Evolutionary conservation across 257 asterid genomes (phyloP), one percentile per base, ranked within the genome.

Genomic region (Solanum dulcamara): DNA sequence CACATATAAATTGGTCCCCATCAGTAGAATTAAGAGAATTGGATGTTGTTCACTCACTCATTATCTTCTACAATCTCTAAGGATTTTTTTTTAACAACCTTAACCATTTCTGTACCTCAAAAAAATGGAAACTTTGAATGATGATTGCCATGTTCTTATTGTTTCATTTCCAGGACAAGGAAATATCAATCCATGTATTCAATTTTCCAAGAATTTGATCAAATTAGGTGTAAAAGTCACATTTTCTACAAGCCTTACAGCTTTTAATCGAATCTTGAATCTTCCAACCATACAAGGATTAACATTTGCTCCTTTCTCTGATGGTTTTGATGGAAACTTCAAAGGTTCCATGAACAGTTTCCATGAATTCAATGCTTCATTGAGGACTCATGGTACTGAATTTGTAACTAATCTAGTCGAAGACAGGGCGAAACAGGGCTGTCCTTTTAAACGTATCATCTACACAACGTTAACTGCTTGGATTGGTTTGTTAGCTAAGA

Each of bases 401-500:
- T 75, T 75, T 75, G 24, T 24, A 22, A 75, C 4, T 1, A 24
- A 75, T 75, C 24, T 75, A 46, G 37, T 24, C 24, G 20, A 44
- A 42, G 33, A 26, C 62, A 26, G 77, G 48, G n/a, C 20, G 11
- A 51, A 74, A 10, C 74, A 75, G 37, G 84, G 84, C 26, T 14
- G 20, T 20, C 84, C 87, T 11, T 77, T 85, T 11, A 77, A 68
- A 13, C 74, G 75, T 55, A 46, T 85, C 10, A 70, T 85, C 40
- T 75, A 75, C 33, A 38, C 77, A n/a, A 79, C 83, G 24, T 33
- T 85, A n/a, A 60, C 81, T 38, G 84, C 84, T 22, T 85, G 80
- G 84, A 64, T 67, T 3, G 87, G 84, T 10, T n/a, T 35, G 17
- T 28, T 77, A 46, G 84, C 87, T 33, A 50, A 70, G 68, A 37